Percentiles rank a stretch among this genome's conserved stretches.
Evolutionary conservation across 2,329 filamentous ascomycete genomes (phyloP).

Genomic region (Fusarium liriodendri): DNA sequence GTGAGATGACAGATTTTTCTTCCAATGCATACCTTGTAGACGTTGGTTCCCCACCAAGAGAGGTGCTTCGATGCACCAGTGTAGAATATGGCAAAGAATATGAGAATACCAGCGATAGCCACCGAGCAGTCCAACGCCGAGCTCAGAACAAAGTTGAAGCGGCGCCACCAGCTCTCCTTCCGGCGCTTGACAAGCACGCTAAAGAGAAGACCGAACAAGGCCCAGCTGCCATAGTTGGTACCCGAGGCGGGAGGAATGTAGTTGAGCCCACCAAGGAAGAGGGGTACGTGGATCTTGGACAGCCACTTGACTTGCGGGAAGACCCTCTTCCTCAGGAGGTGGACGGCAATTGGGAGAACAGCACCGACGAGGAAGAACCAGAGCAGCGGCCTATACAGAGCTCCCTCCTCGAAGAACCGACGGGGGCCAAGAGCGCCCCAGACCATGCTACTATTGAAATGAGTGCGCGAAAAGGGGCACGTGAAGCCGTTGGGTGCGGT

Average conservation of each 20-base stretch:
- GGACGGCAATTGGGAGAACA: constrained; percentile 59
- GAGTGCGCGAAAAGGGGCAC: constrained; percentile 48
- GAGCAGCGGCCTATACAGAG: constrained; percentile 61
- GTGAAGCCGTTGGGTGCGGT: constrained; percentile 59
- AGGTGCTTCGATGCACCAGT: constrained; percentile 42
- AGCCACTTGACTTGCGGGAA: constrained; percentile 44
- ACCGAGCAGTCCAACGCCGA: constrained; percentile 47
- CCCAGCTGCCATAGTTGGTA: constrained; percentile 49
- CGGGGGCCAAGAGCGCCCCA: constrained; percentile 68
- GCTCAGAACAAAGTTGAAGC: constrained; percentile 48
- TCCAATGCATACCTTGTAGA: constrained; percentile 18
- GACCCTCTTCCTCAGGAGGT: constrained; percentile 42
- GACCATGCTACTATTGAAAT: constrained; percentile 66
- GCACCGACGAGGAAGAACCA: constrained; percentile 67
- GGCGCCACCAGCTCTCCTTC: constrained; percentile 45
- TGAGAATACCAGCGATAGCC: constrained; percentile 47
- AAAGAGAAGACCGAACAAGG: constrained; percentile 46
- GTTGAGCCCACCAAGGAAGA: constrained; percentile 47
- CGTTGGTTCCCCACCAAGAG: constrained; percentile 47
- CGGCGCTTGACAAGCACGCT: constrained; percentile 40
- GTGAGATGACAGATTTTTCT: not conserved
- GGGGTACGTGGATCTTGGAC: constrained; percentile 44
- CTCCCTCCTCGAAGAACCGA: constrained; percentile 63
- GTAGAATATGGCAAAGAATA: constrained; percentile 49
- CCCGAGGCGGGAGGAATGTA: constrained; percentile 49